A percentile compares a stretch with the other conserved stretches of the same genome.
phyloP scores from a whole-genome alignment of 2,329 filamentous ascomycete species.

The Xylaria polymorpha region DNA sequence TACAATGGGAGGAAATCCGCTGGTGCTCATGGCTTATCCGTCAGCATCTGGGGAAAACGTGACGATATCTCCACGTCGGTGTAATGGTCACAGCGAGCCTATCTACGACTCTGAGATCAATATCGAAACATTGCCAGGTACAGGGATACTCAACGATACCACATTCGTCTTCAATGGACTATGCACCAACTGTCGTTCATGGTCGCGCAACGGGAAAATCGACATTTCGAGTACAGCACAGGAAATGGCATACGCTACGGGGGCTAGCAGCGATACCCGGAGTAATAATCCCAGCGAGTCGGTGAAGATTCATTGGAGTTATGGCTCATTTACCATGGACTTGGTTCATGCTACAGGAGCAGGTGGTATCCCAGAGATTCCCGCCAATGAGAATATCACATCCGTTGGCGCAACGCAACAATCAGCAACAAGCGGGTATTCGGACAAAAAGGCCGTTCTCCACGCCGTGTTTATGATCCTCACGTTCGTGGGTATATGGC shows the following conservation, averaged over 20 bases:
- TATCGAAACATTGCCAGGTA: conserved; percentile 59
- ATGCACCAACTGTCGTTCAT: conserved; percentile 65
- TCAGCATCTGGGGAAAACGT: conserved; percentile 60
- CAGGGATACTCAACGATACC: conserved; percentile 58
- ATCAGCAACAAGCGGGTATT: conserved; percentile 43
- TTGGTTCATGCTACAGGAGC: conserved; percentile 62
- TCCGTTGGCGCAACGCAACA: conserved; percentile 51
- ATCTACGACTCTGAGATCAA: conserved; percentile 57
- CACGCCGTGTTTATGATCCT: conserved; percentile 67
- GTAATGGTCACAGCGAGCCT: conserved; percentile 65
- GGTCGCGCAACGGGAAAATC: conserved; percentile 55
- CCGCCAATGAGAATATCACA: conserved; percentile 46
- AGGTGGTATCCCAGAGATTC: conserved; percentile 56
- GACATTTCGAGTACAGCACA: conserved; percentile 61
- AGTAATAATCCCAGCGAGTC: conserved; percentile 58
- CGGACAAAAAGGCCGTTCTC: conserved; percentile 56
- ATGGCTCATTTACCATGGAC: conserved; percentile 67
- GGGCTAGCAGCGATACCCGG: conserved; percentile 58
- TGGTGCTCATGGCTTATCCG: conserved; percentile 67
- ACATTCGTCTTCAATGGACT: conserved; percentile 62
- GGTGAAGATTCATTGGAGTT: conserved; percentile 64
- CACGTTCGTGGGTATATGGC: conserved; percentile 66
- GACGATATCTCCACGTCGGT: conserved; percentile 66
- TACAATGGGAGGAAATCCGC: conserved; percentile 60
- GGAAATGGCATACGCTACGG: conserved; percentile 67